Base-by-base conservation (phyloP, 768 basidiomycete genomes). In the Pisolithus sp. region DNA sequence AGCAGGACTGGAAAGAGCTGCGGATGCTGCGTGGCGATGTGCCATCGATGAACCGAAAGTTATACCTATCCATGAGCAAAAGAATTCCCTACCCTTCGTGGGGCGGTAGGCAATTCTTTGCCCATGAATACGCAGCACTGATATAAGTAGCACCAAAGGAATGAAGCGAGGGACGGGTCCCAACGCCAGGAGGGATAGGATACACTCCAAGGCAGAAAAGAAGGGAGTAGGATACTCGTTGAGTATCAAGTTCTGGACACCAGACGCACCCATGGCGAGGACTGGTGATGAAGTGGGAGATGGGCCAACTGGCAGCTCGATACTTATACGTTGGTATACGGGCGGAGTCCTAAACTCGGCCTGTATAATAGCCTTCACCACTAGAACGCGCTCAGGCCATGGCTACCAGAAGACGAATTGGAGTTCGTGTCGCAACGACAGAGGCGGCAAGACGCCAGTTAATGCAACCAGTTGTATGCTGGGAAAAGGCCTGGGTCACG, bases 401-500 rank as follows among this genome's bases (percentile, higher is more conserved):
- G 88, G 73, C 87, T 43, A 85, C 83, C 28, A 77, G 81, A 67
- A 76, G 87, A 58, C 81, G 86, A 65, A 85, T 89, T 47, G 88
- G 88, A 6, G 81, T 90, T 55, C 86, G 82, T 61, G 74, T 76
- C 21, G 84, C 86, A 45, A 85, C 84, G 46, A 85, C 86, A 3
- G 88, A 91, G 66, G 86, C 86, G 44, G 87, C 88, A 31, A 78
- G 88, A 37, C 78, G 88, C 53, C 85, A 89, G 67, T 74, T 90
- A n/a, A 89, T 91, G 85, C 86, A 88, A 61, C 89, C 89, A 7
- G 89, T 91, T n/a, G 79, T 76, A 24, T 87, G 83, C 57, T 93
- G 89, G 89, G 88, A 91, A 69, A 87, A 85, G 69, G 72, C 76
- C 34, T 88, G 86, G 86, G 73, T 79, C 10, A 66, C 74, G 12